Percentiles rank a stretch among this genome's conserved stretches.
These are phyloP conservation scores for Diplodia intermedia DNA, from an alignment of 2,329 filamentous ascomycete genomes.

Conservation along the genomic window DNA sequence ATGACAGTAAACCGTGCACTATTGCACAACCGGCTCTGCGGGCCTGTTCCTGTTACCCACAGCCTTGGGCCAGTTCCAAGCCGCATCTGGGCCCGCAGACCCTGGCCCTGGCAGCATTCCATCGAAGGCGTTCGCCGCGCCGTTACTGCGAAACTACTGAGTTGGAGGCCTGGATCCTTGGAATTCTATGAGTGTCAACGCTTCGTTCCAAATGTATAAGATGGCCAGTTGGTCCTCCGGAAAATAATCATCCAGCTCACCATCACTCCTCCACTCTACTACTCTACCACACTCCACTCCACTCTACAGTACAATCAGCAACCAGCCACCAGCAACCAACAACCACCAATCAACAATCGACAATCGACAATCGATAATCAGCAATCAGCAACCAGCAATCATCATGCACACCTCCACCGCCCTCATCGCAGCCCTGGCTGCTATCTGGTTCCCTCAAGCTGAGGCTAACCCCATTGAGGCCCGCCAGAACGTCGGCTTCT, in stretches of 20 bases:
- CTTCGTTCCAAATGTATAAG: conserved; percentile 9
- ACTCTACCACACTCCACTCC: background rate
- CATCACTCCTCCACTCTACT: background rate
- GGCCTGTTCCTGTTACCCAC: background rate
- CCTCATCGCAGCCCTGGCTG: conserved; percentile 23
- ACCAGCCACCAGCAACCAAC: too few relatives aligned
- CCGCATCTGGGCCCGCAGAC: conserved; percentile 7
- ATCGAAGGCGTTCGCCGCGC: background rate
- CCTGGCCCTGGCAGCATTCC: background rate
- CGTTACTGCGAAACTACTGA: background rate
- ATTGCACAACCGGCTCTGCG: background rate
- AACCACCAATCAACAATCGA: background rate
- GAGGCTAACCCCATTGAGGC: conserved; percentile 4
- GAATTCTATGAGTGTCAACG: background rate
- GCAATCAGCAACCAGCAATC: background rate
- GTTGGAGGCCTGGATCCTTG: background rate
- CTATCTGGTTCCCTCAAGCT: background rate
- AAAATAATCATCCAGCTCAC: background rate
- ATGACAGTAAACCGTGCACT: background rate
- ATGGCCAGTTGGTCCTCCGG: background rate
- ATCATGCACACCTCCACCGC: conserved; percentile 11
- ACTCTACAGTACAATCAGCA: background rate
- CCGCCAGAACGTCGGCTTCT: background rate
- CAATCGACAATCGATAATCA: too few relatives aligned
- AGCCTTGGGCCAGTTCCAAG: background rate